phyloP scores from a whole-genome alignment of 1,284 basidiomycete genomes.

The Ustilago xerochloae region DNA sequence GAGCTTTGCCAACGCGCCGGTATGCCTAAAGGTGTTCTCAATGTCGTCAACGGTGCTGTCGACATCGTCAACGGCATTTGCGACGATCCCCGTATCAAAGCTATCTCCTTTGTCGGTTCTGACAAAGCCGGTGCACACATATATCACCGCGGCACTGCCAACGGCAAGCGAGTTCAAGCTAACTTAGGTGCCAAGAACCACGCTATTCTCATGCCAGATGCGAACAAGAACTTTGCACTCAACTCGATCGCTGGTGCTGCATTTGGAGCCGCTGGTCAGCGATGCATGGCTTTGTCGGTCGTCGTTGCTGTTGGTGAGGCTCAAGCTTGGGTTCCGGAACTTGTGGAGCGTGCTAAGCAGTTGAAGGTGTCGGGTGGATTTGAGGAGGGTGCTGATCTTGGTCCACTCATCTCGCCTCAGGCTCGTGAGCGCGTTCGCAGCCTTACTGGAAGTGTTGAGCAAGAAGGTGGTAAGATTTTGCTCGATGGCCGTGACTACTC shows the following conservation, averaged over 20 bases:
- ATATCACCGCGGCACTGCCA: conserved; percentile 79
- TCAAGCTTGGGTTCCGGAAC: conserved; percentile 84
- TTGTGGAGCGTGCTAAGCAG: conserved; percentile 83
- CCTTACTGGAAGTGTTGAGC: conserved; percentile 81
- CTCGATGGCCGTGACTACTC: conserved; percentile 83
- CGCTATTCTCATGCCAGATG: conserved; percentile 89
- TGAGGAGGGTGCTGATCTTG: conserved; percentile 87
- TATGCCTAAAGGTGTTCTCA: conserved; percentile 68
- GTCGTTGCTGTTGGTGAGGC: conserved; percentile 86
- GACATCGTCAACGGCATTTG: conserved; percentile 93
- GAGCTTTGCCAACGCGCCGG: conserved; percentile 88
- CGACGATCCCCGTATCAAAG: conserved; percentile 88
- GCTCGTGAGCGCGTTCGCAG: conserved; percentile 82
- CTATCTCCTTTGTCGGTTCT: conserved; percentile 97
- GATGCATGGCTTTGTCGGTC: conserved; percentile 74
- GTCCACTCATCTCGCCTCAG: conserved; percentile 90
- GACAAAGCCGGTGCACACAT: conserved; percentile 94
- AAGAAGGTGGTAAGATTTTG: conserved; percentile 85
- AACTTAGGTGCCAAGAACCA: conserved; percentile 92
- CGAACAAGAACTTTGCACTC: conserved; percentile 91
- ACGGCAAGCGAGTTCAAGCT: conserved; percentile 93
- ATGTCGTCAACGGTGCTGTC: conserved; percentile 83
- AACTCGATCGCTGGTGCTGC: conserved; percentile 95
- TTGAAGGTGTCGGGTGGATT: conserved; percentile 91
- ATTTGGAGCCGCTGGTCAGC: conserved; percentile 95